Evolutionary conservation across 169 alveolate genomes (phyloP).

Genomic region (Plasmodium vivax): DNA sequence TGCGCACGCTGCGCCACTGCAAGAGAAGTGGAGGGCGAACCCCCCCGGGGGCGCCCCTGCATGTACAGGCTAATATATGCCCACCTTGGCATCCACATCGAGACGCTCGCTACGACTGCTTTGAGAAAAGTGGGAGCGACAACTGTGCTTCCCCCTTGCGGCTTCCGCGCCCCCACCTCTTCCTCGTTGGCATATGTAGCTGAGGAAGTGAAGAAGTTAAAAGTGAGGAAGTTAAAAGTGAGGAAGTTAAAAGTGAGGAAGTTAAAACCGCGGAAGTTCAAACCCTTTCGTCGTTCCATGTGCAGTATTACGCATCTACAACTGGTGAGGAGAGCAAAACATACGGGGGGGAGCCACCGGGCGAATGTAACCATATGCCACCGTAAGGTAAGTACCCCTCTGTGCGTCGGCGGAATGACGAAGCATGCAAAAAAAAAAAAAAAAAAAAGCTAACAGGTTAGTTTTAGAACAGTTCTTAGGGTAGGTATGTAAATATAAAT

Average conservation of each 20-base stretch:
- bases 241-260: too few relatives aligned
- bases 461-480: not conserved
- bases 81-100: not conserved
- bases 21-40: not conserved
- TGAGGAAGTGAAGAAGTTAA: not conserved
- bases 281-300: not conserved
- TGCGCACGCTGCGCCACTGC: not conserved
- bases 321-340: not conserved
- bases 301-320: not conserved
- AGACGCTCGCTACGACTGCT: not conserved
- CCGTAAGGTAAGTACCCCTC: not conserved
- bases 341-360: not conserved
- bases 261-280: not conserved
- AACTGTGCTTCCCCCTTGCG: not conserved
- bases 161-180: not conserved
- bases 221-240: too few relatives aligned
- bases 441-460: not conserved
- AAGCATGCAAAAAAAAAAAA: not conserved
- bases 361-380: not conserved
- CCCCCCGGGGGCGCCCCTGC: too few relatives aligned
- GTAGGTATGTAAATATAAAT: not conserved
- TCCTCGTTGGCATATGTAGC: not conserved
- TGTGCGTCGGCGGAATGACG: not conserved
- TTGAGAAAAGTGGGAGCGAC: not conserved
- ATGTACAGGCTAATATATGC: too few relatives aligned